Conservation (phyloP, 1,139 yeast genomes). For the Ogataea hybrid region DNA sequence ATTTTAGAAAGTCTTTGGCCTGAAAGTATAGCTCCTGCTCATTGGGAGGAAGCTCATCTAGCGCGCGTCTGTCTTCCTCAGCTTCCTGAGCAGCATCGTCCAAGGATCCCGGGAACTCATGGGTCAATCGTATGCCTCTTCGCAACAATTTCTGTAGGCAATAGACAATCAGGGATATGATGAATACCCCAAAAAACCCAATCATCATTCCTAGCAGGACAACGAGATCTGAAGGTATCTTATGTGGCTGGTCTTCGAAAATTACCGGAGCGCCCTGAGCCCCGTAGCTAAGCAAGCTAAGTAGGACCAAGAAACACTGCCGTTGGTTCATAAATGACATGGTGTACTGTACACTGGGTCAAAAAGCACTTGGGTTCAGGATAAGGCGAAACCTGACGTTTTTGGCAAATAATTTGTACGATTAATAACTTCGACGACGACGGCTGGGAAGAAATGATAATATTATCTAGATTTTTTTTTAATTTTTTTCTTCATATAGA, state of each 20-base stretch:
- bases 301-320: neutral
- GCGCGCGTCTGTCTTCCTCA: constrained; percentile 59
- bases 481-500: neutral
- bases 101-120: constrained; percentile 51
- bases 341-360: no score
- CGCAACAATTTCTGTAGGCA: constrained; percentile 14
- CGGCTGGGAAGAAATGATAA: neutral
- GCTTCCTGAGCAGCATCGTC: constrained; percentile 54
- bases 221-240: constrained; percentile 11
- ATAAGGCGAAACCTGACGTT: no score
- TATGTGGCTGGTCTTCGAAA: neutral
- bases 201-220: constrained; percentile 21
- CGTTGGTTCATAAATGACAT: neutral
- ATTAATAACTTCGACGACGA: neutral
- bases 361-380: no score
- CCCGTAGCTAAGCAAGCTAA: neutral
- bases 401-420: neutral
- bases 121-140: constrained; percentile 31
- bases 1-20: constrained; percentile 55
- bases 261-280: neutral
- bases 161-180: constrained; percentile 13
- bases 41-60: constrained; percentile 62
- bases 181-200: constrained; percentile 20
- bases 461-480: neutral
- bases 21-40: constrained; percentile 81